A percentile compares a stretch with the other conserved stretches of the same genome.
Conservation (phyloP, 164 flowering plant genomes). For the Berberis vulgaris region DNA sequence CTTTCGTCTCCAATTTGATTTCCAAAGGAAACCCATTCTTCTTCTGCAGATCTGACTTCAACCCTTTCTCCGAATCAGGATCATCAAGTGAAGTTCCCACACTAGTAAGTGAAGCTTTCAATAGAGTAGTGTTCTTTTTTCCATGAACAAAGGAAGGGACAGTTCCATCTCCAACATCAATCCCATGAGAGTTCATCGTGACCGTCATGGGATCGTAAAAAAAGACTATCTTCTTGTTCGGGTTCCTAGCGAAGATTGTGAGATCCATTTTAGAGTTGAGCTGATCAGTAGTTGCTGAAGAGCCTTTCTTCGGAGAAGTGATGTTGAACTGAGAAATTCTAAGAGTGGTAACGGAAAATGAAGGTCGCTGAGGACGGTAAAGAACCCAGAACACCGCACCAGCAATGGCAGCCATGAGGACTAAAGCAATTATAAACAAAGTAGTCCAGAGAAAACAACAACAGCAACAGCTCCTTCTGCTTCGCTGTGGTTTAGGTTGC, state of each 20-base stretch:
- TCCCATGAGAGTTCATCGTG: slow-evolving; percentile 28
- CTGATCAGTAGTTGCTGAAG: neutral
- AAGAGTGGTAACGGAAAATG: slow-evolving; percentile 53
- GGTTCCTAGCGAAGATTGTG: slow-evolving; percentile 49
- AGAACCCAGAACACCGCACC: slow-evolving; percentile 46
- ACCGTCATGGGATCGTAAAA: slow-evolving; percentile 35
- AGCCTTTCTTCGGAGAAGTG: slow-evolving; percentile 28
- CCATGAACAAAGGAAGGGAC: slow-evolving; percentile 21
- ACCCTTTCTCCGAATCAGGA: slow-evolving; percentile 6
- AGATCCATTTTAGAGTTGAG: slow-evolving; percentile 39
- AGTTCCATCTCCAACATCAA: slow-evolving; percentile 23
- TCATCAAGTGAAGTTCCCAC: slow-evolving; percentile 20
- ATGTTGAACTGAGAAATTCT: slow-evolving; percentile 51
- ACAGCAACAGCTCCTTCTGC: slow-evolving; percentile 55
- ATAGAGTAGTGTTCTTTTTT: slow-evolving; percentile 38
- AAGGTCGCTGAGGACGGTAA: slow-evolving; percentile 76
- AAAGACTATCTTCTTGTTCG: slow-evolving; percentile 54
- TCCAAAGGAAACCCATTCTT: slow-evolving; percentile 45
- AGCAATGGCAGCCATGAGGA: slow-evolving; percentile 46
- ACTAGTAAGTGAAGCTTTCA: slow-evolving; percentile 21
- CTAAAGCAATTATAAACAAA: slow-evolving; percentile 32
- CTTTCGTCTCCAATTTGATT: slow-evolving; percentile 56
- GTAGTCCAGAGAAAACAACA: slow-evolving; percentile 41
- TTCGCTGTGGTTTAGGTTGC: slow-evolving; percentile 32
- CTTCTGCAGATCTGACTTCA: slow-evolving; percentile 44